phyloP scores from a whole-genome alignment of 345 rosid genomes.

The Eucalyptus curtisii region DNA sequence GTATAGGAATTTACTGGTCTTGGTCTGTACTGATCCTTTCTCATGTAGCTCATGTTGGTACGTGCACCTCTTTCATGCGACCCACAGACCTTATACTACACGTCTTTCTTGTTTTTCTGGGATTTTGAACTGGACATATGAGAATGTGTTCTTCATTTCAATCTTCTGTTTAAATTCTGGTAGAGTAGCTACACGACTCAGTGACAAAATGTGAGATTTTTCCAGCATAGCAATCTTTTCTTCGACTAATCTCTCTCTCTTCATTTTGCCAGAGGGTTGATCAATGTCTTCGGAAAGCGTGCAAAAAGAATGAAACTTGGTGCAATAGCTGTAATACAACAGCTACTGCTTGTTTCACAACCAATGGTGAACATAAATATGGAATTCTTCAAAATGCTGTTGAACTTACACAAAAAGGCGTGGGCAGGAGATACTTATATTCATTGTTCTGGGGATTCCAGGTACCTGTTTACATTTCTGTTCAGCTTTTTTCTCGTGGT shows the following conservation, averaged over 20 bases:
- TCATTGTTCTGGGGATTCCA: conserved; percentile 97
- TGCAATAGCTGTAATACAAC: too few species aligned
- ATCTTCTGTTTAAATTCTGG: not conserved
- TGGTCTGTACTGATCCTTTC: not conserved
- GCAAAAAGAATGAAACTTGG: accelerated
- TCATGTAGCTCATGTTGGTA: too few species aligned
- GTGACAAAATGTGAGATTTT: too few species aligned
- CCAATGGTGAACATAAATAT: conserved; percentile 12
- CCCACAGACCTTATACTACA: too few species aligned
- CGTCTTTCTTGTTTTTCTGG: too few species aligned
- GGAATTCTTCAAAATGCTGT: conserved; percentile 52
- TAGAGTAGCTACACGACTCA: not conserved
- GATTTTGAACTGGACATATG: not conserved
- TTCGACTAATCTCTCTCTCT: not conserved
- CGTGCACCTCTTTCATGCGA: too few species aligned
- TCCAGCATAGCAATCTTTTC: not conserved
- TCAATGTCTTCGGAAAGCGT: conserved; percentile 56
- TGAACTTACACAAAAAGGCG: conserved; percentile 32
- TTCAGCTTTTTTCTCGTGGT: not conserved
- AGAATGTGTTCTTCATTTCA: not conserved
- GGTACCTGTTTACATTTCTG: conserved; percentile 17
- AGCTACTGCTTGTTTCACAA: conserved; percentile 24
- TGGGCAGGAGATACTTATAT: conserved; percentile 54
- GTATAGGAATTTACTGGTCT: not conserved
- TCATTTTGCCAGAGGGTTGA: conserved; percentile 59